Evolutionary conservation across 2,329 filamentous ascomycete genomes (phyloP).

Genomic region (Thelonectria discophora): DNA sequence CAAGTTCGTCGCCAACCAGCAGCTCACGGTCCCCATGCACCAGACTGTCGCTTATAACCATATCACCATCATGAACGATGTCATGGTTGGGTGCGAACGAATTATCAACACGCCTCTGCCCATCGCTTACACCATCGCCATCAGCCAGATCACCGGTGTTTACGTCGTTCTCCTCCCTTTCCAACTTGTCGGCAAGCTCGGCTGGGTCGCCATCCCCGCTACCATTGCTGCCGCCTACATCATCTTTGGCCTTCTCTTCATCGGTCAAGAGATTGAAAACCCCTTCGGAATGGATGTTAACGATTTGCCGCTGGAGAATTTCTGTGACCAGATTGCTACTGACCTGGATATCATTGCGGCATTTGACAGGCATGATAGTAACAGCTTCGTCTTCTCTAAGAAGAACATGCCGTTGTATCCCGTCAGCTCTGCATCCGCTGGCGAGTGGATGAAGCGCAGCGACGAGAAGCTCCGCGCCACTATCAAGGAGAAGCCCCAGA

Average conservation of each 20-base stretch:
- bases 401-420: constrained; percentile 66
- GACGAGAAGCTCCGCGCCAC: constrained; percentile 51
- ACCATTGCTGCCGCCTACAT: constrained; percentile 80
- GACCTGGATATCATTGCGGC: constrained; percentile 80
- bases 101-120: constrained; percentile 85
- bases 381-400: constrained; percentile 45
- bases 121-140: constrained; percentile 83
- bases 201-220: constrained; percentile 81
- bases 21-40: constrained; percentile 65
- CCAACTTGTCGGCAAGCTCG: constrained; percentile 72
- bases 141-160: constrained; percentile 86
- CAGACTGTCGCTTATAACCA: constrained; percentile 69
- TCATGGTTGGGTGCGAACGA: constrained; percentile 76
- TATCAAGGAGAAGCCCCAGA: constrained; percentile 53
- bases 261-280: constrained; percentile 85
- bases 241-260: constrained; percentile 77
- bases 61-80: constrained; percentile 74
- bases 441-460: constrained; percentile 52
- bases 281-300: constrained; percentile 87
- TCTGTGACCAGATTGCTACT: constrained; percentile 76
- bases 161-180: constrained; percentile 85
- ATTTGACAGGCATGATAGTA: constrained; percentile 47
- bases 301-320: constrained; percentile 79
- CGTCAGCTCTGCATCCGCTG: constrained; percentile 53
- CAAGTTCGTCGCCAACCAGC: constrained; percentile 63